Conservation (phyloP, 768 basidiomycete species). For the Panellus pusillus region DNA sequence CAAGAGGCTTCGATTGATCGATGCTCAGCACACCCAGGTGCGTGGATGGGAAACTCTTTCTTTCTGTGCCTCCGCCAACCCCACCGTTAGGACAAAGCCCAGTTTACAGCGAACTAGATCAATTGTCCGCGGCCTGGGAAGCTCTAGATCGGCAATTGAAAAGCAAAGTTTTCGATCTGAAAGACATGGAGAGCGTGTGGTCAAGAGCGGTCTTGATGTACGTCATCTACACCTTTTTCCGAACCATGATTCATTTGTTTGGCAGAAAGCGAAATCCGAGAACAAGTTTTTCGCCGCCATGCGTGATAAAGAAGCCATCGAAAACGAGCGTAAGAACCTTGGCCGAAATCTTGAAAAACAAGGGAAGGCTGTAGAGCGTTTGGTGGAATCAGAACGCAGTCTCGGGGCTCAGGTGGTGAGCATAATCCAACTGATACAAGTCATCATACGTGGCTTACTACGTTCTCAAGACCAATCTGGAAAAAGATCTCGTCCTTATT, state of each 20-base stretch:
- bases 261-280: conserved; percentile 91
- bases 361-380: conserved; percentile 59
- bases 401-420: conserved; percentile 62
- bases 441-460: not conserved
- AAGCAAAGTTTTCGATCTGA: conserved; percentile 84
- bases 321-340: conserved; percentile 70
- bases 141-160: conserved; percentile 75
- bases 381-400: conserved; percentile 63
- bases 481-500: conserved; percentile 12
- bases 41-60: conserved; percentile 19
- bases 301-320: conserved; percentile 84
- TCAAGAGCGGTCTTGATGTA: conserved; percentile 69
- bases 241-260: not conserved
- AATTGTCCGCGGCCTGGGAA: conserved; percentile 86
- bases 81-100: conserved; percentile 63
- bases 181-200: conserved; percentile 64
- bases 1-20: conserved; percentile 57
- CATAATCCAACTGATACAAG: not conserved
- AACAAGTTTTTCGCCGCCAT: conserved; percentile 92
- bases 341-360: conserved; percentile 50
- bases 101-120: conserved; percentile 83
- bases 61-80: conserved; percentile 9
- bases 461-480: conserved; percentile 27
- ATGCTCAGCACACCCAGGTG: conserved; percentile 67
- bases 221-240: conserved; percentile 21